Evolutionary conservation across 1,284 basidiomycete species (phyloP), one percentile per base, ranked within the genome.

Genomic region (Phlebopus sp.): DNA sequence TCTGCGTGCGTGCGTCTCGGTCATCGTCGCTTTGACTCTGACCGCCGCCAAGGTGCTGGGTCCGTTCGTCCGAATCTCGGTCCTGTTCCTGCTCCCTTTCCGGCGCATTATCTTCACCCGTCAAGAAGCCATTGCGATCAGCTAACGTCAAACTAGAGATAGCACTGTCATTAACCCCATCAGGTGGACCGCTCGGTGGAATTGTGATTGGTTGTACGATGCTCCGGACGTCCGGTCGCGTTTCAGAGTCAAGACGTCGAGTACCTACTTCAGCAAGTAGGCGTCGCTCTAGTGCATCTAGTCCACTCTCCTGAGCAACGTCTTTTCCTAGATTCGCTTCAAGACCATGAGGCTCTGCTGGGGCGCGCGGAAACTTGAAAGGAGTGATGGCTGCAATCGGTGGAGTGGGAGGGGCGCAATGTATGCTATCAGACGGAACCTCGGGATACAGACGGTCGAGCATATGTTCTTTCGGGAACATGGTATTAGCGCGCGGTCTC

Each of bases 71-170:
- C 44, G 70, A 75, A 53, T 77, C 75, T 44, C 66, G 62, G 34
- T 74, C 74, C 11, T 68, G 68, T 38, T 74, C 70, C 36, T 62
- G 55, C 34, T 64, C 63, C 18, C 25, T 36, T 19, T 51, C 56
- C 45, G 58, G 51, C 7, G 63, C 67, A 10, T 46, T 54, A 11
- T 56, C 59, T 10, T 49, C 45, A 14, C 41, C 38, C 37, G 45
- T 54, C 44, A 57, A 43, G 23, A 57, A 43, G 4, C 56, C 61
- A 17, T 56, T 55, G 18, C 64, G 63, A 44, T 79, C 79, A 2
- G 80, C 81, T n/a, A 88, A 71, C 11, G 83, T 83, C 53, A 88
- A 63, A 58, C 85, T 88, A 35, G 85, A 87, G 42, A 87, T 88
- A 21, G 82, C 85, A 39, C 81, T 84, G 56, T 88, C 85, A 49